These are phyloP conservation scores for Chalciporus chontae DNA, from an alignment of 768 basidiomycete genomes.

Conservation along the genomic window DNA sequence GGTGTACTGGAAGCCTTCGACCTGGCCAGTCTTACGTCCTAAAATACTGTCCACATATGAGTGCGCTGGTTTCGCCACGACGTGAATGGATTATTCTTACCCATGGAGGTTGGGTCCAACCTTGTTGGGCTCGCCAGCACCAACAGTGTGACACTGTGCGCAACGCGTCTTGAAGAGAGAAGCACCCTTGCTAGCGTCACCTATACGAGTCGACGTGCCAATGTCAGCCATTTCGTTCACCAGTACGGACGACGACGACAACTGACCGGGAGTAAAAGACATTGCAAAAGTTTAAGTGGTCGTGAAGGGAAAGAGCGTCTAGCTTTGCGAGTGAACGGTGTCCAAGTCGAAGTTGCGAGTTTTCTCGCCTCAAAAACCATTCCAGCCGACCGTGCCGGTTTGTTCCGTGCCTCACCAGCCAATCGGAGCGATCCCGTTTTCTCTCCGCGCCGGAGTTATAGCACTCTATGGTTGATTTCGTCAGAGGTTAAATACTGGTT, in stretches of 20 bases:
- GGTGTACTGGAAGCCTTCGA: conserved; percentile 85
- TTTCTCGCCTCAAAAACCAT: conserved; percentile 15
- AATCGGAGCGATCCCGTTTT: conserved; percentile 18
- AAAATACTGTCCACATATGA: conserved; percentile 52
- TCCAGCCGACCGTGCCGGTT: conserved; percentile 30
- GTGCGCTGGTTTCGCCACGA: background rate
- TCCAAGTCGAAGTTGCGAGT: background rate
- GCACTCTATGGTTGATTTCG: too few species aligned
- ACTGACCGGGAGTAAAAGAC: conserved; percentile 44
- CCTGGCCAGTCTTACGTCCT: conserved; percentile 85
- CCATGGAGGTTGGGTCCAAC: conserved; percentile 97
- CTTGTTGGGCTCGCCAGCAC: conserved; percentile 72
- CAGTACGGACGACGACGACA: background rate
- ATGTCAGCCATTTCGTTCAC: conserved; percentile 5
- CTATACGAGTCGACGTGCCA: conserved; percentile 29
- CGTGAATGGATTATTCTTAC: conserved; percentile 38
- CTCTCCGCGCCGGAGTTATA: too few species aligned
- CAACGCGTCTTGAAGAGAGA: conserved; percentile 95
- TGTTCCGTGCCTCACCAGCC: conserved; percentile 27
- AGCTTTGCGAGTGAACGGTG: conserved; percentile 9
- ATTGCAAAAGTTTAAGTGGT: conserved; percentile 24
- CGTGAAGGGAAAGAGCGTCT: conserved; percentile 1
- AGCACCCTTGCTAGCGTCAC: conserved; percentile 90
- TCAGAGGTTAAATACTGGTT: too few species aligned
- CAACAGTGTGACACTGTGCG: conserved; percentile 91